Evolutionary conservation across 2,329 filamentous ascomycete species (phyloP).

Genomic region (Alternaria dauci): DNA sequence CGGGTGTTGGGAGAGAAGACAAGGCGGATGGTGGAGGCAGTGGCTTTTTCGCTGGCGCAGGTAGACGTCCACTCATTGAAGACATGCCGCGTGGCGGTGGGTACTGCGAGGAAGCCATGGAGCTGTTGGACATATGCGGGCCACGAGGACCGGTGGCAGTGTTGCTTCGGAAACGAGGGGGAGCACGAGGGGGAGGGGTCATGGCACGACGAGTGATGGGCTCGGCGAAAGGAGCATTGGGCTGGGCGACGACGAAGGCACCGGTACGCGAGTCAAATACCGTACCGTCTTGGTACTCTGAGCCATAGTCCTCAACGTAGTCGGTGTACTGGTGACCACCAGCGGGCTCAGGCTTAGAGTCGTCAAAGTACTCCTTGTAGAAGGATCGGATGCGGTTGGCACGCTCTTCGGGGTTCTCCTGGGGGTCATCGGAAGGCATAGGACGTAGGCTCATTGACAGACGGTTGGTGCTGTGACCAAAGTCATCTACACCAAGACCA

Average conservation of each 20-base stretch:
- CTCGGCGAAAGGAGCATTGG: conserved; percentile 74
- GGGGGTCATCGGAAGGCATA: conserved; percentile 83
- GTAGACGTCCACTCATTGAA: conserved; percentile 50
- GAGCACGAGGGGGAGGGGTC: conserved; percentile 84
- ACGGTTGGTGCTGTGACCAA: conserved; percentile 55
- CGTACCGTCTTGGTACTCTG: conserved; percentile 71
- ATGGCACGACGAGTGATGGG: conserved; percentile 89
- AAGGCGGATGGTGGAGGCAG: conserved; percentile 78
- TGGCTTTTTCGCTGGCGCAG: conserved; percentile 60
- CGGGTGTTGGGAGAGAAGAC: conserved; percentile 81
- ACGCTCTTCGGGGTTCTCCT: conserved; percentile 90
- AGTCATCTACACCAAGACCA: conserved; percentile 43
- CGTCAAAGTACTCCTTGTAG: conserved; percentile 99
- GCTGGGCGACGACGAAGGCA: conserved; percentile 65
- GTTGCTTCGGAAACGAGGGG: conserved; percentile 61
- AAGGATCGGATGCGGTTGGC: conserved; percentile 98
- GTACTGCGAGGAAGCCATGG: conserved; percentile 57
- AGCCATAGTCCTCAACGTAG: conserved; percentile 80
- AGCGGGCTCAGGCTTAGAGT: conserved; percentile 65
- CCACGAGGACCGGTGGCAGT: conserved; percentile 34
- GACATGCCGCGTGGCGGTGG: conserved; percentile 53
- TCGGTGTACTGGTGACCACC: conserved; percentile 51
- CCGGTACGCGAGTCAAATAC: conserved; percentile 66
- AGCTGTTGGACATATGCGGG: conserved; percentile 59
- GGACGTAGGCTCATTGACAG: conserved; percentile 76